These are phyloP conservation scores for Boletus insuetus DNA, from an alignment of 768 basidiomycete species.

Conservation along the genomic window DNA sequence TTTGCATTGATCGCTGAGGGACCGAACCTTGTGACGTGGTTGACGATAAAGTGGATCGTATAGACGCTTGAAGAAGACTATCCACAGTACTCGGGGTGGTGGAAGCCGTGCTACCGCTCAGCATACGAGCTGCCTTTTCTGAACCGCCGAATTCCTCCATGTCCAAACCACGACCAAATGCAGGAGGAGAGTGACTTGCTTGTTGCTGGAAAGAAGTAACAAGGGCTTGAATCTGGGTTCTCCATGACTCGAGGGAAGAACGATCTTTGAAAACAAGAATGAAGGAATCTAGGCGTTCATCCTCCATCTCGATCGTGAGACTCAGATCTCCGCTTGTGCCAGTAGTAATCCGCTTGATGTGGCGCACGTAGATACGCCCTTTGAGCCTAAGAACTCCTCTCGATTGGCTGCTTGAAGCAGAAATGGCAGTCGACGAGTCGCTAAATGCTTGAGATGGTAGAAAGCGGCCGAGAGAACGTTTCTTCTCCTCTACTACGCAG, in stretches of 20 bases:
- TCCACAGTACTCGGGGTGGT: conserved; percentile 59
- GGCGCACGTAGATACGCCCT: conserved; percentile 92
- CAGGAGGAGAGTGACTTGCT: conserved; percentile 32
- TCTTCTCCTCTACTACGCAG: conserved; percentile 96
- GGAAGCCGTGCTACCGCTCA: conserved; percentile 67
- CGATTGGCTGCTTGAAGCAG: conserved; percentile 30
- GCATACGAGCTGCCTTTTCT: conserved; percentile 73
- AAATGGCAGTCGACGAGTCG: conserved; percentile 46
- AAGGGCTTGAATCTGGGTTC: conserved; percentile 73
- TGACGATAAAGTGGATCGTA: conserved; percentile 70
- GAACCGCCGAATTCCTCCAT: conserved; percentile 80
- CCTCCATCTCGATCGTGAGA: conserved; percentile 97
- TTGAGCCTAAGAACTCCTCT: conserved; percentile 85
- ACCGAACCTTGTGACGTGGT: conserved; percentile 67
- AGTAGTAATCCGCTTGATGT: conserved; percentile 87
- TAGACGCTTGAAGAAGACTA: conserved; percentile 64
- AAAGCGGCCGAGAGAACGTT: conserved; percentile 72
- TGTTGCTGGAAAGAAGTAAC: conserved; percentile 68
- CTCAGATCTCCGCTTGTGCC: conserved; percentile 83
- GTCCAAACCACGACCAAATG: conserved; percentile 42
- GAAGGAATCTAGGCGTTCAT: conserved; percentile 89
- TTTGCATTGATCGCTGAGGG: conserved; percentile 33
- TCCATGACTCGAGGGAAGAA: conserved; percentile 88
- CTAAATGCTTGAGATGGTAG: conserved; percentile 62
- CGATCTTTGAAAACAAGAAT: conserved; percentile 94